Conservation (phyloP, 2,329 filamentous ascomycete genomes). For the Colletotrichum echinochloae region DNA sequence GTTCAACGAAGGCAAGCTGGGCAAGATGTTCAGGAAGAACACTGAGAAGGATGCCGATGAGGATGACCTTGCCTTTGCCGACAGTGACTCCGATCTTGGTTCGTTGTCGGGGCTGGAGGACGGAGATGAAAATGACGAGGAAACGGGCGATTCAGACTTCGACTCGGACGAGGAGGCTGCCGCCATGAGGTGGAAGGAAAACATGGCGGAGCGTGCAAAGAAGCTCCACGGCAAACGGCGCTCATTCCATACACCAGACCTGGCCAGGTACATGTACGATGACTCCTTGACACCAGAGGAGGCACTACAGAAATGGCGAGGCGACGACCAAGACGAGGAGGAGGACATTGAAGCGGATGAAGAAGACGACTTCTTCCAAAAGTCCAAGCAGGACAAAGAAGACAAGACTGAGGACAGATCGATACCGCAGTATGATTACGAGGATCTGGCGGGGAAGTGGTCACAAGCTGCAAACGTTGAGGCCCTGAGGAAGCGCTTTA, state of each 20-base stretch:
- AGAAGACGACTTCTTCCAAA: slow-evolving; percentile 75
- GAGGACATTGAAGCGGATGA: slow-evolving; percentile 69
- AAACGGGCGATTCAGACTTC: slow-evolving; percentile 64
- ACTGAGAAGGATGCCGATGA: slow-evolving; percentile 65
- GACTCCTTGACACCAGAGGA: slow-evolving; percentile 79
- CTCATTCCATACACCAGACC: slow-evolving; percentile 82
- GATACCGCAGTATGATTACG: slow-evolving; percentile 84
- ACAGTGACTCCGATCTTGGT: slow-evolving; percentile 96
- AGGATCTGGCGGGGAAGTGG: slow-evolving; percentile 87
- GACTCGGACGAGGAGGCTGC: slow-evolving; percentile 77
- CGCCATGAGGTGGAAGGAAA: slow-evolving; percentile 86
- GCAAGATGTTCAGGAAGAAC: slow-evolving; percentile 69
- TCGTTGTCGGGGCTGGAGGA: slow-evolving; percentile 76
- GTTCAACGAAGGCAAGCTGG: slow-evolving; percentile 69
- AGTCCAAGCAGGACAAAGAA: slow-evolving; percentile 72
- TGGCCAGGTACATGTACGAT: slow-evolving; percentile 92
- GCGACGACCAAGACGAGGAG: slow-evolving; percentile 69
- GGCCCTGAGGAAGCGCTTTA: slow-evolving; percentile 79
- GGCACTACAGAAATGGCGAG: slow-evolving; percentile 83
- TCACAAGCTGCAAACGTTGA: slow-evolving; percentile 82
- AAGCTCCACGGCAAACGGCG: slow-evolving; percentile 76
- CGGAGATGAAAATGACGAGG: slow-evolving; percentile 57
- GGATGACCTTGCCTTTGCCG: slow-evolving; percentile 88
- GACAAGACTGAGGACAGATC: slow-evolving; percentile 82
- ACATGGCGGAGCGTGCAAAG: slow-evolving; percentile 80